Evolutionary conservation across 1,284 basidiomycete genomes (phyloP), one percentile per base, ranked within the genome.

Genomic region (Sutorius eximius): DNA sequence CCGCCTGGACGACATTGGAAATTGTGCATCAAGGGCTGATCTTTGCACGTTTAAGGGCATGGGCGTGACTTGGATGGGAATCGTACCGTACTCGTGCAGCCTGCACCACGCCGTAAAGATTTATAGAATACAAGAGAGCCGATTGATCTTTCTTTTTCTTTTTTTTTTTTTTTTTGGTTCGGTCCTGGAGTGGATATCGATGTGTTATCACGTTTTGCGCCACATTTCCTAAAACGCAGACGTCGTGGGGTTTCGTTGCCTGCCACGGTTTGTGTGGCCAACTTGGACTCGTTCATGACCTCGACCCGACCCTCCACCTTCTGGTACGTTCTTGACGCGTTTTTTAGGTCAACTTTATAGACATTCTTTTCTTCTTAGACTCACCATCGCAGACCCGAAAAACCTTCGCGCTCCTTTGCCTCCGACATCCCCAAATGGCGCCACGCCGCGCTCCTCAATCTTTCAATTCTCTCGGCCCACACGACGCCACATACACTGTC

Each of bases 391-490:
- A 58, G 27, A 51, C 6, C n/a, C 30, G 8, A 37, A 33, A 66
- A 51, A 50, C 53, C 44, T 51, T 48, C 43, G 41, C 65, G 42
- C 53, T 62, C 57, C 38, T 58, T 63, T 52, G 15, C 36, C 46
- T 27, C 32, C 34, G 9, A 16, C 45, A 44, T 42, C 44, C 11
- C 36, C 46, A 42, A 42, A 69, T 72, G 69, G 53, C 57, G 11
- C 70, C 64, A 48, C 68, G 70, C 59, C 68, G 64, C 43, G 40
- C 37, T 11, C 58, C 69, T 1, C 62, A 57, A 3, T 51, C 67
- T 8, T 52, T 51, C 52, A 68, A 58, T 47, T 36, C 67, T 2
- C 32, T 69, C 30, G 67, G 71, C 53, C 68, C 71, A n/a, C 62
- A 72, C 5, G 69, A 71, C n/a, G 41, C 59, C 32, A 11, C 40